Percentiles rank a stretch among this genome's conserved stretches.
Evolutionary conservation across 257 asterid species (phyloP).

Genomic region (Solanum chiquidenum): DNA sequence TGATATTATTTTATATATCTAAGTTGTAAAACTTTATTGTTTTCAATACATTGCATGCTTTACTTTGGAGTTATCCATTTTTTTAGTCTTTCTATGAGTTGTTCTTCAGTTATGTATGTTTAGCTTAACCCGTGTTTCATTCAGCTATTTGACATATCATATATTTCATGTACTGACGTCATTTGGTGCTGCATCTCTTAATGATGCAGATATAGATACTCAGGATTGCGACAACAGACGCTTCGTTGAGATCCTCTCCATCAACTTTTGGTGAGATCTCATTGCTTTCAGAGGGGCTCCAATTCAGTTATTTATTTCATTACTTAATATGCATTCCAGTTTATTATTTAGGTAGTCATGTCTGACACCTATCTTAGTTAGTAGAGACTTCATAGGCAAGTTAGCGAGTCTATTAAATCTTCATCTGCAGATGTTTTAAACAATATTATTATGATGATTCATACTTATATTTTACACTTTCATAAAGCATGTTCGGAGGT

Average conservation of each 20-base stretch:
- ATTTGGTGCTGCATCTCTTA: too few relatives aligned
- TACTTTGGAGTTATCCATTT: too few relatives aligned
- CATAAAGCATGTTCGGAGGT: not conserved
- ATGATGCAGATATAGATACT: not conserved
- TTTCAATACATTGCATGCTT: too few relatives aligned
- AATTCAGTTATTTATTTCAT: too few relatives aligned
- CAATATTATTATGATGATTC: not conserved
- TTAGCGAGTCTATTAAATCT: not conserved
- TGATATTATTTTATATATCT: too few relatives aligned
- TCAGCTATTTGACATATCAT: too few relatives aligned
- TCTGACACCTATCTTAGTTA: not conserved
- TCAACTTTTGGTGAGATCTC: not conserved
- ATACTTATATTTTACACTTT: too few relatives aligned
- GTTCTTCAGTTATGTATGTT: too few relatives aligned
- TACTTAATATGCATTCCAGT: not conserved
- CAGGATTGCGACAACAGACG: not conserved
- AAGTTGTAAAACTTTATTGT: too few relatives aligned
- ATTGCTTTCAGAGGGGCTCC: not conserved
- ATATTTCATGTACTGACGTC: too few relatives aligned
- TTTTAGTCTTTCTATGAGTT: too few relatives aligned
- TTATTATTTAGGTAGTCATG: not conserved
- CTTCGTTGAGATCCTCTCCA: not conserved
- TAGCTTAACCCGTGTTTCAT: too few relatives aligned
- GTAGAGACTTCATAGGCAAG: not conserved
- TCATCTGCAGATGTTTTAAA: not conserved